These are phyloP conservation scores for Ustanciosporium gigantosporum DNA, from an alignment of 1,284 basidiomycete species.

Conservation along the genomic window DNA sequence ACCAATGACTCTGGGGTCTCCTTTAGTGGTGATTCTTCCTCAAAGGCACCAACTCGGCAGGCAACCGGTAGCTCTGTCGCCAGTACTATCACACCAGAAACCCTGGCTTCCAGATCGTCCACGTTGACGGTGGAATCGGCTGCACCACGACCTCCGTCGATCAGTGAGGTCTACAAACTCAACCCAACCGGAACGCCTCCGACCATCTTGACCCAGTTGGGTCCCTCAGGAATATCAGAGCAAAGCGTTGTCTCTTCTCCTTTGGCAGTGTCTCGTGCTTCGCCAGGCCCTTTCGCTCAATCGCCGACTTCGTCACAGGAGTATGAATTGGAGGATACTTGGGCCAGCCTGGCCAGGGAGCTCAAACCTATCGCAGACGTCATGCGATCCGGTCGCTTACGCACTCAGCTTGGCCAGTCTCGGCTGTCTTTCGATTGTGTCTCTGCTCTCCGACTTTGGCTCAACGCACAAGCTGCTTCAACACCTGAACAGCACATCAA, in stretches of 20 bases:
- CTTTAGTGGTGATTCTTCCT: slow-evolving; percentile 8
- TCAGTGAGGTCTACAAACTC: not conserved
- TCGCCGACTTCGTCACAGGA: slow-evolving; percentile 29
- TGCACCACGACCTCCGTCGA: not conserved
- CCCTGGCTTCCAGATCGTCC: slow-evolving; percentile 11
- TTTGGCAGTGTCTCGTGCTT: not conserved
- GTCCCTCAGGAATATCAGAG: not conserved
- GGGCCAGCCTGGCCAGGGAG: slow-evolving; percentile 22
- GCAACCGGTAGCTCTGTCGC: slow-evolving; percentile 30
- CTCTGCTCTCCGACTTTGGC: slow-evolving; percentile 32
- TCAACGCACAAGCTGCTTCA: slow-evolving; percentile 6
- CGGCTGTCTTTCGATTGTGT: slow-evolving; percentile 19
- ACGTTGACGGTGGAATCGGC: slow-evolving; percentile 13
- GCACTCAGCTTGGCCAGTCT: slow-evolving; percentile 21
- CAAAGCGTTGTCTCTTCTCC: slow-evolving; percentile 25
- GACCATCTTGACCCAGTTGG: slow-evolving; percentile 8
- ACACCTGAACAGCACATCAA: slow-evolving; percentile 11
- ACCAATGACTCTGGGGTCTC: slow-evolving; percentile 42
- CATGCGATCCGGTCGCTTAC: slow-evolving; percentile 31
- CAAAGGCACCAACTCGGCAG: slow-evolving; percentile 1
- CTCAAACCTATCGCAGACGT: slow-evolving; percentile 44
- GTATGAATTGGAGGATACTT: slow-evolving; percentile 30
- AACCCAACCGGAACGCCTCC: slow-evolving; percentile 1
- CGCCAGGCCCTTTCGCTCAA: slow-evolving; percentile 9
- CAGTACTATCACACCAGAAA: slow-evolving; percentile 39